These are phyloP conservation scores for Prinsepia uniflora DNA, from an alignment of 306 rosid species.

Conservation along the genomic window DNA sequence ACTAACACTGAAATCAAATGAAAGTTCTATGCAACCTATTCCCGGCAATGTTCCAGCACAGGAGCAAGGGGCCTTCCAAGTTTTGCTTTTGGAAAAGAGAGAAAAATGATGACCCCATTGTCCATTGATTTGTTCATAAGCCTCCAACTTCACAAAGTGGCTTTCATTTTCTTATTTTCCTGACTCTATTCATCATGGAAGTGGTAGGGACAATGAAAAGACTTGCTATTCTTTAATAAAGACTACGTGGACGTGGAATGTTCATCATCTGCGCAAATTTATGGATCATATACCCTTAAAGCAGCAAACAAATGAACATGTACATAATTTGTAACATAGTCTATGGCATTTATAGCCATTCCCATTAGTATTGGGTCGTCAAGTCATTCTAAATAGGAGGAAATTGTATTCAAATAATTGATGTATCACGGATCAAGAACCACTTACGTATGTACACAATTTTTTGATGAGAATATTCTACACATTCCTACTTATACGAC, in stretches of 20 bases:
- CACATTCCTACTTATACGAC: no score
- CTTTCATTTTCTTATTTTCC: background rate
- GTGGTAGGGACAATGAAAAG: constrained; percentile 1
- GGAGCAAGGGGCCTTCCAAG: constrained; percentile 11
- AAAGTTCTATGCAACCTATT: background rate
- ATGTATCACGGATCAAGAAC: no score
- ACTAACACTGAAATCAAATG: background rate
- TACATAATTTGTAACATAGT: background rate
- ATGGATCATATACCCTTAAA: no score
- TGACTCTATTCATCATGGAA: background rate
- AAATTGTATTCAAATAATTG: no score
- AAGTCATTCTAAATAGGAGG: no score
- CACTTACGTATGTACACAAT: no score
- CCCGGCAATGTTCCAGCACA: background rate
- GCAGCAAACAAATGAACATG: background rate
- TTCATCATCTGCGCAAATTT: background rate
- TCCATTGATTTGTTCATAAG: background rate
- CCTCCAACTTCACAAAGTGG: background rate
- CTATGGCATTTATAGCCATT: background rate
- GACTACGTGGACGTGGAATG: background rate
- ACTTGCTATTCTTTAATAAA: background rate
- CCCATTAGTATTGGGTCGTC: background rate
- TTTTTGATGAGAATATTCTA: background rate
- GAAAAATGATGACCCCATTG: background rate
- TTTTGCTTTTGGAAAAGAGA: constrained; percentile 1